Evolutionary conservation across 495 filamentous ascomycete genomes (phyloP), one percentile per base, ranked within the genome.

Genomic region (Neurospora intermedia): DNA sequence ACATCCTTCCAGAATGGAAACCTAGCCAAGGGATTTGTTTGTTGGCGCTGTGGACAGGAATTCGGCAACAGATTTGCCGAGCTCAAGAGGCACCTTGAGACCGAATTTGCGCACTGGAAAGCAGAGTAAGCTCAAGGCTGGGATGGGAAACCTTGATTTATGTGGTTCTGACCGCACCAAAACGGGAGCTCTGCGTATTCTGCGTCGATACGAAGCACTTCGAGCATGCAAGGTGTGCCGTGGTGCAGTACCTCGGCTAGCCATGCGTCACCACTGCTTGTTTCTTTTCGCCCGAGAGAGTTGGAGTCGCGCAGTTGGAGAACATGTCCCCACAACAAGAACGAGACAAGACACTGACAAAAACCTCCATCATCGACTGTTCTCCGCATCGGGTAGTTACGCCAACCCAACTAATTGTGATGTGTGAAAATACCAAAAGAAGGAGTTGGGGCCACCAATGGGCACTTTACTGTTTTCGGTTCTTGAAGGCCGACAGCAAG

Each of bases 71-170:
- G 82, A 74, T 97, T 97, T 80, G 82, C 84, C 69, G 83, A 84
- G 81, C 81, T 98, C 76, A 97, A 94, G 82, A 85, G 82, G 74
- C 96, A 99, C 86, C 81, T 99, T 75, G 88, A 86, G 45, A 84
- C 86, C 74, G 96, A 99, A 82, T 94, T 93, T 81, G 88, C 91
- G 77, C 84, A 82, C 75, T 98, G 95, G 95, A 94, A 88, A 83
- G 87, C 77, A 76, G 84, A 91, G 74, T 96, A 45, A 78, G 1
- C 5, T 62, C 27, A 35, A 27, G 15, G 8, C 54, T 35, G 15
- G 6, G 27, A 35, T 9, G 2, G 8, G 54, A 15, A 5, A 4
- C 35, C 35, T 6, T 2, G 27, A 35, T 18, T 18, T 13, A 9
- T 35, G 23, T 62, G 54, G 13, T 31, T 31, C 20, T 31, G 27